Evolutionary conservation across 2,329 filamentous ascomycete species (phyloP).

Genomic region (Aspergillus sp.): DNA sequence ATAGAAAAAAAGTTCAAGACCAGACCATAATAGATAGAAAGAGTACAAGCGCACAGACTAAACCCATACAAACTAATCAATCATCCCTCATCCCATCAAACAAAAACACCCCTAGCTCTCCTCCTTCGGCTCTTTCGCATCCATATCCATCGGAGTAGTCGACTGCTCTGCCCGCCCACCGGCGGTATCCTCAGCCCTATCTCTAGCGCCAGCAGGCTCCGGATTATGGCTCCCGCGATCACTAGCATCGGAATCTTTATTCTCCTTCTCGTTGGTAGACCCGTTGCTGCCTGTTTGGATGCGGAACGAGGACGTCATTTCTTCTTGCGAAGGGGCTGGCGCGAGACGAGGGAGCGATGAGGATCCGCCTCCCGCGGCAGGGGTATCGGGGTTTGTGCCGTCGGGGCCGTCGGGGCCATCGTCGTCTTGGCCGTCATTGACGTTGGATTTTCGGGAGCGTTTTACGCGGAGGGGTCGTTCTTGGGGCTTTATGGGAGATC

Average conservation of each 20-base stretch:
- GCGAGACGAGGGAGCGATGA: slow-evolving; percentile 35
- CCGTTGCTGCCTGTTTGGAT: slow-evolving; percentile 31
- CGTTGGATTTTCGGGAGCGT: slow-evolving; percentile 41
- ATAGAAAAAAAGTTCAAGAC: slow-evolving; percentile 6
- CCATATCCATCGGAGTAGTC: slow-evolving; percentile 40
- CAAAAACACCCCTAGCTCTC: slow-evolving; percentile 22
- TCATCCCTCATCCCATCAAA: background rate
- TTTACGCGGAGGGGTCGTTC: slow-evolving; percentile 48
- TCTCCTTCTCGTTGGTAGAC: slow-evolving; percentile 25
- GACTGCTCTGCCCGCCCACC: slow-evolving; percentile 18
- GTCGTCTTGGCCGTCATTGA: slow-evolving; percentile 27
- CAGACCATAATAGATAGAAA: slow-evolving; percentile 5
- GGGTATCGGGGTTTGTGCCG: slow-evolving; percentile 22
- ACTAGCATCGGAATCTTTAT: slow-evolving; percentile 12
- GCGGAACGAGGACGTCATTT: slow-evolving; percentile 39
- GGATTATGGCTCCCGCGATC: slow-evolving; percentile 19
- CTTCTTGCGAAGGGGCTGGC: slow-evolving; percentile 37
- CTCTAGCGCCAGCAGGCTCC: slow-evolving; percentile 13
- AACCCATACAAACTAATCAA: background rate
- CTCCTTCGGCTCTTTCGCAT: slow-evolving; percentile 34
- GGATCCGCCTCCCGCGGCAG: slow-evolving; percentile 13
- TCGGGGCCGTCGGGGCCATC: slow-evolving; percentile 20
- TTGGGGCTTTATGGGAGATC: slow-evolving; percentile 36
- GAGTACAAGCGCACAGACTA: slow-evolving; percentile 1
- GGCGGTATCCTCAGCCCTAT: slow-evolving; percentile 15